Evolutionary conservation across 1,284 basidiomycete species (phyloP).

Genomic region (Puccinia triticina): DNA sequence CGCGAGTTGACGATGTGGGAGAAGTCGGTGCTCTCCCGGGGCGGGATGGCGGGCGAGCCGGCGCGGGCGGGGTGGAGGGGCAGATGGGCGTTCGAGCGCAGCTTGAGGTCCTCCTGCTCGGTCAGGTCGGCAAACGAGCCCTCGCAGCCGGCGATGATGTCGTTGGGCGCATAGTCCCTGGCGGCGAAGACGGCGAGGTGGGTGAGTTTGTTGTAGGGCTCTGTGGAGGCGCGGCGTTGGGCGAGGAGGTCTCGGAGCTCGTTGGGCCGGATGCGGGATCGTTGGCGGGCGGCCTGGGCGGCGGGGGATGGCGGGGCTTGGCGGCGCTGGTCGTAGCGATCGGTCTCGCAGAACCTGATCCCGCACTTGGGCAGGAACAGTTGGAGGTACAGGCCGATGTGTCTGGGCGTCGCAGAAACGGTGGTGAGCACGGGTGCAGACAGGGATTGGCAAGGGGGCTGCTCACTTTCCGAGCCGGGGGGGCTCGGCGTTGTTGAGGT

Average conservation of each 20-base stretch:
- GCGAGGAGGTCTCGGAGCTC: background rate
- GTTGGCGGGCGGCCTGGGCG: background rate
- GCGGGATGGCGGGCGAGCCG: background rate
- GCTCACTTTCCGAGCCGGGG: conserved; percentile 38
- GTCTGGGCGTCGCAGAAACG: background rate
- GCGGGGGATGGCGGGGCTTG: background rate
- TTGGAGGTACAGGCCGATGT: conserved; percentile 45
- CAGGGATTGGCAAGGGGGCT: background rate
- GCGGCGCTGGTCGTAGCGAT: conserved; percentile 35
- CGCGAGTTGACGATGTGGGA: conserved; percentile 49
- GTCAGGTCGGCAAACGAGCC: conserved; percentile 47
- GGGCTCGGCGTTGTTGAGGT: conserved; percentile 38
- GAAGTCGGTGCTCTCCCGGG: conserved; percentile 27
- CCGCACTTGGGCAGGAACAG: conserved; percentile 45
- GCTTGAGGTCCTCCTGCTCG: conserved; percentile 40
- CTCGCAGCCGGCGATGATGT: conserved; percentile 45
- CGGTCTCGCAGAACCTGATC: conserved; percentile 39
- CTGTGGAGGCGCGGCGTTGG: background rate
- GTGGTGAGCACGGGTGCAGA: background rate
- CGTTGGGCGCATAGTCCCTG: conserved; percentile 23
- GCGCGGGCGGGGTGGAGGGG: background rate
- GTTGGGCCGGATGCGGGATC: background rate
- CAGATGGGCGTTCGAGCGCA: conserved; percentile 33
- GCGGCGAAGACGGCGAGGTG: conserved; percentile 47
- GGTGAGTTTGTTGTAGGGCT: conserved; percentile 13